Evolutionary conservation across 306 rosid species (phyloP), one percentile per base, ranked within the genome.

Genomic region (Citrullus mucosospermus): DNA sequence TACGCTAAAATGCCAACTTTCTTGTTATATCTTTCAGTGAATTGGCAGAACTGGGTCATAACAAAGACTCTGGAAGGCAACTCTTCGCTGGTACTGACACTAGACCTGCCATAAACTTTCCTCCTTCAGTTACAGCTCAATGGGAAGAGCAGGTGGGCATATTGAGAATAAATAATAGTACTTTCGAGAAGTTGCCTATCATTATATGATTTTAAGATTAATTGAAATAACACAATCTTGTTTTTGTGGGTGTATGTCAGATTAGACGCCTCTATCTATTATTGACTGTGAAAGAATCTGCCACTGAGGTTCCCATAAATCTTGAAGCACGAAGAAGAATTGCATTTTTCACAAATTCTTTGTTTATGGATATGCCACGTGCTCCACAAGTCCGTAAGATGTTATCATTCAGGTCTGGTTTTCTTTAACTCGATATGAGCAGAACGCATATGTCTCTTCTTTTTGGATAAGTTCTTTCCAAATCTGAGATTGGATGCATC

Each of bases 321-420:
- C 97, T 95, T 81, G 99, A 95, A 87, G 99, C 99, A 65, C 96
- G 96, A 53, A 86, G 99, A 85, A 89, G 99, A 84, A 95, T 95
- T 85, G 81, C 96, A 51, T 95, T 95, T 81, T 95, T 95, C 66
- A 80, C 99, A 81, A 95, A 95, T 85, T 95, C 99, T 2, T 80
- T 95, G 87, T 95, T 92, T 88, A 95, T 95, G 99, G 90, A 95
- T 58, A 95, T 95, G 97, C 97, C 99, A 14, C 96, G 92, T 77
- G 99, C 99, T 80, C 99, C 99, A 56, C 84, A 89, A 77, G 99
- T 92, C 77, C 96, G 99, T 76, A 91, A 95, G 86, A 95, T 95
- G 99, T 90, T 92, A 67, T 92, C 99, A 13, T 95, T 95, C 84
- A 92, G 99, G 97, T 92, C 30, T 65, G 84, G 55, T 38, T 57